Base-by-base conservation (phyloP, 352 stramenopile species). In the Globisporangium heterothallicum region DNA sequence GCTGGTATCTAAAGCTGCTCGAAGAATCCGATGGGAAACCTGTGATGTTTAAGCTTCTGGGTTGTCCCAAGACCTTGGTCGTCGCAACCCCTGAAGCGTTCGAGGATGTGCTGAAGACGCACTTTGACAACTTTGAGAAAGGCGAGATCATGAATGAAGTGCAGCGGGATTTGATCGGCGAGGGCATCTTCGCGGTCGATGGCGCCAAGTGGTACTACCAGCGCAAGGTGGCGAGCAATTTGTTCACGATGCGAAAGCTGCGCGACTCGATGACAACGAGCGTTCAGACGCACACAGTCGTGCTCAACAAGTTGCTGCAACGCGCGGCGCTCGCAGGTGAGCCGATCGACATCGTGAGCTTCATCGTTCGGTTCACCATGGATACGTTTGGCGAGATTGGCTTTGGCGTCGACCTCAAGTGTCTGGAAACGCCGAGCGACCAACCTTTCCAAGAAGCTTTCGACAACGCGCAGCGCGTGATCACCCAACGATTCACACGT, bases 111-210 rank as follows among this genome's bases (percentile, higher is more conserved):
- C 54, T 60, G 42, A 74, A 76, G 49, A 74, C 62, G 2, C 68
- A 88, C 30, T 90, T 90, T 51, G 66, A 83, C 30, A 82, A 71
- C 21, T 92, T 88, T 42, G 61, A 64, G 24, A 86, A 86, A 42
- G 78, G 78, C 18, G 53, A 62, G 22, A 63, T 64, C 9, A 42
- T 81, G 13, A 35, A 36, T 19, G 53, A 61, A 6, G 51, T 70
- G 12, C 49, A 84, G 2, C 24, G 58, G 7, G 65, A 80, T 42
- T 56, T 90, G 19, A 70, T 90, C 22, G 78, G 81, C 24, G 43
- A 66, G 10, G 76, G 76, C 19, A 81, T 86, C 42, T 74, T 85
- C 26, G 53, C 42, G 4, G 44, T 59, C 4, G 69, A 87, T 30
- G 71, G 72, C 14, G 44, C 58, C 6, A 48, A 47, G 21, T 87